A percentile compares a stretch with the other conserved stretches of the same genome.
Evolutionary conservation across 495 filamentous ascomycete species (phyloP).

Genomic region (Cetradonia linearis): DNA sequence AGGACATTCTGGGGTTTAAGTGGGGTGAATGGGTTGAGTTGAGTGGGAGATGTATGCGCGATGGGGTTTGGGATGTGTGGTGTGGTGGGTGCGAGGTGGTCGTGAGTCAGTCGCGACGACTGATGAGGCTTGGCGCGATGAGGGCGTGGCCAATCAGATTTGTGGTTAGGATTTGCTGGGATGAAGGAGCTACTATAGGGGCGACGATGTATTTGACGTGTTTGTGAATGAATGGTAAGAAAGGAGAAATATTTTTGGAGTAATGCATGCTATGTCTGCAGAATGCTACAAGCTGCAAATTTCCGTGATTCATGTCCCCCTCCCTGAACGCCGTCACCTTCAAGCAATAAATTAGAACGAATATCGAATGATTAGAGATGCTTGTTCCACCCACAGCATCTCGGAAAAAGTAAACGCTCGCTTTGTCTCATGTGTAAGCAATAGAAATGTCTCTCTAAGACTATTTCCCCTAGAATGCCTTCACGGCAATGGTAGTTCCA

Average conservation of each 20-base stretch:
- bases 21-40: conserved; percentile 6
- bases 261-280: not conserved
- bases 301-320: not conserved
- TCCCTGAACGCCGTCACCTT: not conserved
- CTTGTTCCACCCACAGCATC: not conserved
- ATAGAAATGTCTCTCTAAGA: not conserved
- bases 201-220: not conserved
- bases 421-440: not conserved
- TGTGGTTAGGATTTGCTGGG: not conserved
- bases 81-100: conserved; percentile 4
- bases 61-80: not conserved
- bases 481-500: not conserved
- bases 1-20: conserved; percentile 14
- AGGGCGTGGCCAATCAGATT: conserved; percentile 15
- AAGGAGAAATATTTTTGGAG: not conserved
- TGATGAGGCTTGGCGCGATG: conserved; percentile 8
- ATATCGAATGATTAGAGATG: not conserved
- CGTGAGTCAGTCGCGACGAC: conserved; percentile 6
- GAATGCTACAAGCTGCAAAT: not conserved
- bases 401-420: not conserved
- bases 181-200: not conserved
- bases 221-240: not conserved
- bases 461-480: not conserved
- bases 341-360: not conserved
- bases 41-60: not conserved